phyloP scores from a whole-genome alignment of 2,329 filamentous ascomycete genomes.

The Microthyrium microscopicum region DNA sequence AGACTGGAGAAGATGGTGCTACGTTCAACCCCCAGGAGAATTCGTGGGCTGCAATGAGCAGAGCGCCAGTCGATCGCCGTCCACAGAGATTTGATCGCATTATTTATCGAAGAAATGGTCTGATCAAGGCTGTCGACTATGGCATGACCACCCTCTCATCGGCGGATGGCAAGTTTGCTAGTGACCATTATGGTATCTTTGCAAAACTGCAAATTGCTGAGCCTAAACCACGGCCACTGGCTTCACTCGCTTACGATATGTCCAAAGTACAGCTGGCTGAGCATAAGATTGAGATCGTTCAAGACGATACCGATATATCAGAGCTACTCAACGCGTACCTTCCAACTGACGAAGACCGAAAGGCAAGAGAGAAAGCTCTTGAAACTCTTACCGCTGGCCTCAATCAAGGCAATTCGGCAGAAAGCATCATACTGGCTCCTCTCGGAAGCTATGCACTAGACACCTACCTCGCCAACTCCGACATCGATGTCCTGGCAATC shows the following conservation, averaged over 20 bases:
- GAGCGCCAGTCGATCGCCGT: slow-evolving; percentile 32
- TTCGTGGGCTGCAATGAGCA: slow-evolving; percentile 28
- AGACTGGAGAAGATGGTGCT: slow-evolving; percentile 45
- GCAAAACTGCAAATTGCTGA: slow-evolving; percentile 18
- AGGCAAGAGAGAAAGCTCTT: neutral
- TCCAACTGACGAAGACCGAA: neutral
- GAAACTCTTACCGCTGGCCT: neutral
- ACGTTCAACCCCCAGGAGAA: slow-evolving; percentile 48
- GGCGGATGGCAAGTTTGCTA: slow-evolving; percentile 14
- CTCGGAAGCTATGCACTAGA: slow-evolving; percentile 51
- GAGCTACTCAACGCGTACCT: neutral
- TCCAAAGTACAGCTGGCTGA: neutral
- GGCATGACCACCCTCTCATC: slow-evolving; percentile 39
- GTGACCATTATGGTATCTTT: slow-evolving; percentile 39
- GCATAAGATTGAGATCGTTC: neutral
- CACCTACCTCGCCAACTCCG: slow-evolving; percentile 43
- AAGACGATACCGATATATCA: neutral
- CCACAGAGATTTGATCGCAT: slow-evolving; percentile 53
- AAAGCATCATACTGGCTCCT: slow-evolving; percentile 34
- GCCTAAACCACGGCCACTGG: slow-evolving; percentile 9
- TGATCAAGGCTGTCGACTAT: slow-evolving; percentile 29
- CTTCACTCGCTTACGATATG: neutral
- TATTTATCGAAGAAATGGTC: slow-evolving; percentile 29
- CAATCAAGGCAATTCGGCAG: neutral
- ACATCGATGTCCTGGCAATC: slow-evolving; percentile 50